Conservation (phyloP, 257 asterid species). For the Solanum infundibuliforme region DNA sequence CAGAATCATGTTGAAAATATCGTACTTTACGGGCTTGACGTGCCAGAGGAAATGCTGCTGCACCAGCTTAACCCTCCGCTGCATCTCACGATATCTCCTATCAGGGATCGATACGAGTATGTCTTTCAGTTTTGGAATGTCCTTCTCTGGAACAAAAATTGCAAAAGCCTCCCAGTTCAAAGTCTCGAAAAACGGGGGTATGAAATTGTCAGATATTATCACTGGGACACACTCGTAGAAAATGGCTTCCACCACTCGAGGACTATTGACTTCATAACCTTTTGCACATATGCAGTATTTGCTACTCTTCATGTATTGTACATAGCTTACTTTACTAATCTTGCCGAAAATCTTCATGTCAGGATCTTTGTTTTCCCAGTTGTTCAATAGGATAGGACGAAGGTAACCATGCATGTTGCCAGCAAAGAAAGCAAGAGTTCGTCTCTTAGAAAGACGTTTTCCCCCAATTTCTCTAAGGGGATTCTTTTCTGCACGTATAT, state of each 20-base stretch:
- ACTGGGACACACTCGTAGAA: constrained; percentile 90
- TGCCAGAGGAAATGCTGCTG: constrained; percentile 95
- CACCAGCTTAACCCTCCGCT: constrained; percentile 60
- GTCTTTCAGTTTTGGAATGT: constrained; percentile 58
- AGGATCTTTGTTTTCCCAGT: constrained; percentile 82
- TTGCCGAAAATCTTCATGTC: constrained; percentile 66
- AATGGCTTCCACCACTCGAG: constrained; percentile 94
- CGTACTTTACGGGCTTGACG: constrained; percentile 58
- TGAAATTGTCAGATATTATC: constrained; percentile 82
- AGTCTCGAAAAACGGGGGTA: constrained; percentile 75
- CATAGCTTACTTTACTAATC: constrained; percentile 47
- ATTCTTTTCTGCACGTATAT: constrained; percentile 32
- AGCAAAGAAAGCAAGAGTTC: constrained; percentile 79
- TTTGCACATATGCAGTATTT: constrained; percentile 83
- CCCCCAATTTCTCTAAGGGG: constrained; percentile 73
- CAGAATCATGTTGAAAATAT: constrained; percentile 69
- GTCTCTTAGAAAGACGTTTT: constrained; percentile 52
- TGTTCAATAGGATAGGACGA: constrained; percentile 51
- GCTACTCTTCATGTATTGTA: constrained; percentile 83
- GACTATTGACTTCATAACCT: constrained; percentile 87
- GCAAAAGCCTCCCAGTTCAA: constrained; percentile 88
- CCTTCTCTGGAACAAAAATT: constrained; percentile 68
- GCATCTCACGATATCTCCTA: constrained; percentile 51
- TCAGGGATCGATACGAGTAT: constrained; percentile 55
- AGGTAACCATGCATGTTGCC: constrained; percentile 93